Evolutionary conservation across 192 early-diverging fungal species (phyloP), one percentile per base, ranked within the genome.

Genomic region (Chytriomyces hyalinus): DNA sequence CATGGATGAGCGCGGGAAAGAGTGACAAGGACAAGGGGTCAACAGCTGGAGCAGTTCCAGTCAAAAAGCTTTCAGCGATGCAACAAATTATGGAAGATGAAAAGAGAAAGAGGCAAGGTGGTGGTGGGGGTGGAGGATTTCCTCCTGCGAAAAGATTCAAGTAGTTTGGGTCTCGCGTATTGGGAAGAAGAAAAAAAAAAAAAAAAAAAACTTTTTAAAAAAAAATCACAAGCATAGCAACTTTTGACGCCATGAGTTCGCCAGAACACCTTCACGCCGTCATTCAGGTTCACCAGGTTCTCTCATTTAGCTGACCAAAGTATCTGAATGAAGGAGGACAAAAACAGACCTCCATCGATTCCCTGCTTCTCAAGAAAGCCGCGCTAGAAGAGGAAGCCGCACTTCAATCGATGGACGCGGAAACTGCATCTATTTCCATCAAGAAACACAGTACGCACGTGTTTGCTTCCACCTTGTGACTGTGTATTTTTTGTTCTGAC

Each of bases 71-170:
- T 44, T 85, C 89, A 10, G 90, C 90, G 0, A 84, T 89, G 78
- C 90, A 92, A 60, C 81, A 89, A 53, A 92, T 92, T 49, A 90
- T 92, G 47, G 81, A 84, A 28, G 83, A 84, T 36, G 91, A 92
- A 46, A 80, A 73, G 44, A 22, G 70, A 36, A 81, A 76, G 46
- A 28, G 72, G 51, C 57, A 59, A 57, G 51, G 53, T n/a, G n/a
- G 53, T n/a, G n/a, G 48, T 2, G 43, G 61, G 11, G 22, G 11
- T 45, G 57, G 60, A 20, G 66, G 44, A 17, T 67, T 67, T 49
- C 72, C 53, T n/a, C 50, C 61, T 15, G 7, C 60, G 4, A 73
- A 73, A 63, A 26, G 72, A 43, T 20, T 73, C 44, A 73, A 73
- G 60, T 73, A 63, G 47, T n/a, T 57, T 13, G 15, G 15, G 53